phyloP scores from a whole-genome alignment of 768 basidiomycete species.

The Lactarius sanguifluus region DNA sequence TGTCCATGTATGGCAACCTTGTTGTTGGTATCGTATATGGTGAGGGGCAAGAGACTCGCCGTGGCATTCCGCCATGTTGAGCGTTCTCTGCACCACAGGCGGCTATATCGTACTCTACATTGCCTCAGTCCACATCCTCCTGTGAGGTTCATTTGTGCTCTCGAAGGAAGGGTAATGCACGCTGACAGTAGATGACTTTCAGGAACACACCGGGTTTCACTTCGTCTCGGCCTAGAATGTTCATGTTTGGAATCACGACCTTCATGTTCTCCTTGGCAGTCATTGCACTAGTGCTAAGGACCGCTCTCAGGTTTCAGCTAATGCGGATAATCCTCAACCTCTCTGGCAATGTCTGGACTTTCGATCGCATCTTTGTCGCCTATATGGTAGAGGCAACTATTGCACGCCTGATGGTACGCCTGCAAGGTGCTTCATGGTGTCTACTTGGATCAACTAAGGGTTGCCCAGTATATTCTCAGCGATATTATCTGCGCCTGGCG shows the following conservation, averaged over 20 bases:
- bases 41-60: not conserved
- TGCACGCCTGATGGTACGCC: not conserved
- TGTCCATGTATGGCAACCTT: not conserved
- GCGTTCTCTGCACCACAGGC: not conserved
- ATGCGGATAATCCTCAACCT: not conserved
- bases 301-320: not conserved
- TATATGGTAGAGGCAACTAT: not conserved
- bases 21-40: constrained; percentile 1
- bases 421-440: too few species aligned
- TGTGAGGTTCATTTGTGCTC: not conserved
- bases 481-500: not conserved
- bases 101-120: not conserved
- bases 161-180: not conserved
- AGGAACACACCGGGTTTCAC: not conserved
- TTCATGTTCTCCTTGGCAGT: not conserved
- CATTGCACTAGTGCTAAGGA: not conserved
- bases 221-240: not conserved
- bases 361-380: too few species aligned
- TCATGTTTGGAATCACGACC: not conserved
- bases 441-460: not conserved
- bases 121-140: not conserved
- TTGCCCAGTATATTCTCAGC: not conserved
- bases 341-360: not conserved
- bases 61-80: too few species aligned
- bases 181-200: not conserved